These are phyloP conservation scores for Suillus weaverae DNA, from an alignment of 768 basidiomycete genomes.

Conservation along the genomic window DNA sequence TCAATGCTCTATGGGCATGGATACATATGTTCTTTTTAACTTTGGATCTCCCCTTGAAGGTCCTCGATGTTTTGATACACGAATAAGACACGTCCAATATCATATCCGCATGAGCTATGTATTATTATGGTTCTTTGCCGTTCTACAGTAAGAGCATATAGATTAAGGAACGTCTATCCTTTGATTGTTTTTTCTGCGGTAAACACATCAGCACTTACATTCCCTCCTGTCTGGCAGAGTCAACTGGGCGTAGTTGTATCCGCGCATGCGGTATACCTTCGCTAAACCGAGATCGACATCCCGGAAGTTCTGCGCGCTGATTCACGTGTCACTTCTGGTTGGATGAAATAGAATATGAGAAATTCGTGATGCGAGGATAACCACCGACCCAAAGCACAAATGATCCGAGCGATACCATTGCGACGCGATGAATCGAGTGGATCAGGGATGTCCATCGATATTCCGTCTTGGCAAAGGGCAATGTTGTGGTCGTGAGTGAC, in stretches of 20 bases:
- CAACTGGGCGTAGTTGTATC: constrained; percentile 17
- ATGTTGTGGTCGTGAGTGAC: background rate
- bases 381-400: background rate
- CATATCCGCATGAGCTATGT: background rate
- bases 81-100: background rate
- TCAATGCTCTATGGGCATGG: background rate
- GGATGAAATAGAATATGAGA: background rate
- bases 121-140: background rate
- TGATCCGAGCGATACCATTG: too few relatives aligned
- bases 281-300: background rate
- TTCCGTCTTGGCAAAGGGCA: background rate
- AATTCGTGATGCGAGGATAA: background rate
- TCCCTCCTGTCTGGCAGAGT: constrained; percentile 55
- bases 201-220: constrained; percentile 67
- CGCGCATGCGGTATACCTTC: constrained; percentile 28
- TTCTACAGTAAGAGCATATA: background rate
- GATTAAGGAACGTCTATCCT: background rate
- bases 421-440: too few relatives aligned
- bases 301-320: background rate
- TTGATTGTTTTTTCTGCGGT: constrained; percentile 22
- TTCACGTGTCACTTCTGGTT: background rate
- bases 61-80: background rate
- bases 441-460: background rate
- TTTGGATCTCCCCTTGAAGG: background rate
- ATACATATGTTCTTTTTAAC: background rate